Evolutionary conservation across 495 filamentous ascomycete species (phyloP), one percentile per base, ranked within the genome.

Genomic region (Jackrogersella multiformis): DNA sequence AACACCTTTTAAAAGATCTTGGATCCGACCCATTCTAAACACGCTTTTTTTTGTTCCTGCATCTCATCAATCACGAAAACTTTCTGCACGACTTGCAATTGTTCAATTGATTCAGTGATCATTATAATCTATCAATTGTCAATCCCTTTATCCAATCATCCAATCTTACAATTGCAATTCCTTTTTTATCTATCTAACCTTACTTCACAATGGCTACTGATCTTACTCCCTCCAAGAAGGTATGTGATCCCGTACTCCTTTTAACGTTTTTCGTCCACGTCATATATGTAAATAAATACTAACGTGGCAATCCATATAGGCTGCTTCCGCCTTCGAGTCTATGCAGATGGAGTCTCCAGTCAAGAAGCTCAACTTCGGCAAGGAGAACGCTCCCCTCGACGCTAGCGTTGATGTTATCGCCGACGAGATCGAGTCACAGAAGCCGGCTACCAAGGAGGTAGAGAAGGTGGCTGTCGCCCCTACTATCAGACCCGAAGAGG

Each of bases 261-360:
- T 26, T 26, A 9, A 2, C 6, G 5, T 34, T 42, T 34, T 36
- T 24, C 28, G 13, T 36, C 42, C 44, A 46, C 41, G 21, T 30
- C 15, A 18, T 26, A 46, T 35, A 16, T 12, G 13, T 24, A 39
- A 64, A 45, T 72, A 67, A 56, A 30, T 32, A 49, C 80, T 83
- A 78, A 84, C 73, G 51, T 51, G 64, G 79, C 64, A 54, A 61
- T 72, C 24, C 52, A 20, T 18, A 63, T 76, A 97, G 94, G 87
- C 89, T 83, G 90, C 91, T 70, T 89, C 90, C 75, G 92, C 88
- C 64, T 87, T 97, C 71, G 88, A 94, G 80, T 88, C 86, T 68
- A 82, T 98, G 70, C 96, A 94, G 80, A 96, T 99, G 90, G 92
- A 96, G 66, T 95, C 92, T 0, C 93, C 93, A 30, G 82, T 87